Conservation (phyloP, 2,329 filamentous ascomycete genomes). For the Torrubiellomyces zombiae region DNA sequence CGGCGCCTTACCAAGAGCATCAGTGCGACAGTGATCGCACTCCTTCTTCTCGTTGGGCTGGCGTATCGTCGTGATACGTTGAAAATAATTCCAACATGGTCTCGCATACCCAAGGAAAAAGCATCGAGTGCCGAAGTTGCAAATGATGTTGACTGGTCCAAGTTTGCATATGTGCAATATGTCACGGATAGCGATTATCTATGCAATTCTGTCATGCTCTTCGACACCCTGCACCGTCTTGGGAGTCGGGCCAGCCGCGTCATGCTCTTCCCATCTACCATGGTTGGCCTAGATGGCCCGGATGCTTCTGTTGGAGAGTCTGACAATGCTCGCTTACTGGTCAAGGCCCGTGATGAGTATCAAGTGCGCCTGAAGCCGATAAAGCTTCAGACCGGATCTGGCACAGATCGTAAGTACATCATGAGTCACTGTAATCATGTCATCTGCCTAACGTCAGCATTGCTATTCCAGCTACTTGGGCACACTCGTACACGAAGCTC, state of each 20-base stretch:
- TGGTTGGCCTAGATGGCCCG: conserved; percentile 16
- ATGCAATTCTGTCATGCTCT: conserved; percentile 34
- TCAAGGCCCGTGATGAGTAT: conserved; percentile 26
- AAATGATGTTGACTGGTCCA: conserved; percentile 20
- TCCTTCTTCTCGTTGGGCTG: neutral
- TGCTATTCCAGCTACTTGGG: conserved; percentile 31
- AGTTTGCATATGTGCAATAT: conserved; percentile 32
- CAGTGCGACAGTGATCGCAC: neutral
- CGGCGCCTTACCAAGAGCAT: neutral
- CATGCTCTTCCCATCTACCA: conserved; percentile 26
- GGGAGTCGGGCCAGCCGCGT: conserved; percentile 26
- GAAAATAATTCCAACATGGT: neutral
- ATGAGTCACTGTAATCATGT: neutral
- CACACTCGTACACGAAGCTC: conserved; percentile 49
- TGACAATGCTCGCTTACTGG: conserved; percentile 17
- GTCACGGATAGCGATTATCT: conserved; percentile 29
- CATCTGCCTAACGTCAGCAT: neutral
- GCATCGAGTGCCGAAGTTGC: neutral
- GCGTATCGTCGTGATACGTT: neutral
- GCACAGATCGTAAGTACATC: conserved; percentile 2
- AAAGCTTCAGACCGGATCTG: conserved; percentile 1
- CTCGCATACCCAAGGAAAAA: neutral
- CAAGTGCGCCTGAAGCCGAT: conserved; percentile 26
- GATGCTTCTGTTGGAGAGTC: conserved; percentile 11
- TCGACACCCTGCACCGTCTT: conserved; percentile 24